Percentiles rank a stretch among this genome's conserved stretches.
These are phyloP conservation scores for Colletotrichum magnum DNA, from an alignment of 2,329 filamentous ascomycete species.

Conservation along the genomic window DNA sequence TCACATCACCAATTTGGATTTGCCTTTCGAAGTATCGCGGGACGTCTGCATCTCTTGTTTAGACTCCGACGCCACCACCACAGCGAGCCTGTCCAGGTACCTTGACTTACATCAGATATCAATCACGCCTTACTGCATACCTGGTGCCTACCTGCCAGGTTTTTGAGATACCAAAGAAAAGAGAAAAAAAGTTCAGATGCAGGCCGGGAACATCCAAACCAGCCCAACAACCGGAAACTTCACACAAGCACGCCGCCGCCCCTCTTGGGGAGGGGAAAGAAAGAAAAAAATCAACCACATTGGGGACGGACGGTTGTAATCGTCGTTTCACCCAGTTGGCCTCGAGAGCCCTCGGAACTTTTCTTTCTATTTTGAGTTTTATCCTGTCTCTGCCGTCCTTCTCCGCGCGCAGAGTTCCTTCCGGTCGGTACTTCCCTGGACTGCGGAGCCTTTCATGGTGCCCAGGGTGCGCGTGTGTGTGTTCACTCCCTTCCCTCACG, in stretches of 20 bases:
- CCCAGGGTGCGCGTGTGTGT: conserved; percentile 17
- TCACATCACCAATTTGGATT: not conserved
- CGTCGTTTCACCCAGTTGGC: conserved; percentile 5
- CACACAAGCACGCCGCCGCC: not conserved
- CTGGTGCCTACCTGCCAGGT: too few species aligned
- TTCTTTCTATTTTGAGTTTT: conserved; percentile 37
- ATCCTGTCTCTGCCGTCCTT: conserved; percentile 25
- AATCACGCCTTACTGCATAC: not conserved
- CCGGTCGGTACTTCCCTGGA: conserved; percentile 28
- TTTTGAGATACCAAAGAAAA: not conserved
- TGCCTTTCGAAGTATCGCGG: not conserved
- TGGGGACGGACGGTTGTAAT: not conserved
- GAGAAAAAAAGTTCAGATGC: not conserved
- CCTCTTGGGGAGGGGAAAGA: too few species aligned
- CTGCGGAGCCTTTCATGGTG: conserved; percentile 12
- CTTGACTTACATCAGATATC: not conserved
- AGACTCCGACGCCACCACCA: not conserved
- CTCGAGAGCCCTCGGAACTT: conserved; percentile 26
- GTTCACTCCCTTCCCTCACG: conserved; percentile 18
- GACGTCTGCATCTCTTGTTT: not conserved
- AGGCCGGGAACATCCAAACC: not conserved
- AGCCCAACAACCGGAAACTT: conserved; percentile 6
- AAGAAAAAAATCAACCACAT: not conserved
- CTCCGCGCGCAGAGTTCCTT: conserved; percentile 16
- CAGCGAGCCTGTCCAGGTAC: not conserved